Percentiles rank a stretch among this genome's conserved stretches.
Conservation (phyloP, 805 yeast genomes). For the Metschnikowia orientalis region DNA sequence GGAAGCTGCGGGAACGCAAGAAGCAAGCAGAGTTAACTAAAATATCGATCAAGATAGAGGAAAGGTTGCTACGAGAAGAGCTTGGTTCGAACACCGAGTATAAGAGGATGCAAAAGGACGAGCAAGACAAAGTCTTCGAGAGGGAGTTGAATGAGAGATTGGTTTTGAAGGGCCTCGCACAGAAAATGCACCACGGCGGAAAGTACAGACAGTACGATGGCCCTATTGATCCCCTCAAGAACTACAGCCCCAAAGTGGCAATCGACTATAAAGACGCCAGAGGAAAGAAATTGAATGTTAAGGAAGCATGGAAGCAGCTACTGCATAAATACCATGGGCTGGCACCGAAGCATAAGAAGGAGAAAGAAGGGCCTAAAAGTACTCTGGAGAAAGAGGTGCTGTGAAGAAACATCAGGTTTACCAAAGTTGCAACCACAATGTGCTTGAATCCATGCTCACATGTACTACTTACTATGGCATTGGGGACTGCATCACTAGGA, state of each 20-base stretch:
- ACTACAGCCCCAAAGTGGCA: constrained; percentile 46
- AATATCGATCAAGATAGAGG: constrained; percentile 30
- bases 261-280: constrained; percentile 59
- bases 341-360: constrained; percentile 19
- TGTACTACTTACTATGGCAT: too few species aligned
- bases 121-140: constrained; percentile 25
- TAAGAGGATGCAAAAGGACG: constrained; percentile 24
- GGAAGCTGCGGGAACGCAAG: constrained; percentile 20
- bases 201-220: constrained; percentile 8
- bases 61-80: constrained; percentile 28
- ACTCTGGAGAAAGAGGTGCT: too few species aligned
- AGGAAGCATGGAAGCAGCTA: constrained; percentile 71
- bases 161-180: constrained; percentile 23
- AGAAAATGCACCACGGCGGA: constrained; percentile 9
- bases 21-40: constrained; percentile 29
- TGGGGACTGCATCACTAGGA: too few species aligned
- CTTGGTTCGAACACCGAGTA: constrained; percentile 25
- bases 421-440: too few species aligned
- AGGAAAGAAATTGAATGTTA: constrained; percentile 56
- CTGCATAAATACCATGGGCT: constrained; percentile 78
- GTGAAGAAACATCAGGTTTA: too few species aligned
- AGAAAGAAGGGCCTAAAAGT: constrained; percentile 1
- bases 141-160: constrained; percentile 28
- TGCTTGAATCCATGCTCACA: too few species aligned
- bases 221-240: constrained; percentile 15